Percentiles rank a stretch among this genome's conserved stretches.
Conservation (phyloP, 345 rosid genomes). For the Lumnitzera littorea region DNA sequence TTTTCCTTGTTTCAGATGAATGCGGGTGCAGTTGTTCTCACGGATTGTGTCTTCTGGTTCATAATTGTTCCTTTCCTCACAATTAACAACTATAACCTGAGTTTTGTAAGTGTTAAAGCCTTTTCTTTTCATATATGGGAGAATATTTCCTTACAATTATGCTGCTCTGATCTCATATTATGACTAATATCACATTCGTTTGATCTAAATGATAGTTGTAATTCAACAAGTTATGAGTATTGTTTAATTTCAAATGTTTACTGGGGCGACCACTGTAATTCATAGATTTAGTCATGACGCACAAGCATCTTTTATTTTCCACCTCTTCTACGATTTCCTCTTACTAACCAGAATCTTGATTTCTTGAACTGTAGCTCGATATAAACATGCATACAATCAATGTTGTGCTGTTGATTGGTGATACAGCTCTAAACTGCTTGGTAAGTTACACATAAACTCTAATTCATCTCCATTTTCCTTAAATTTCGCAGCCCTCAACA, state of each 20-base stretch:
- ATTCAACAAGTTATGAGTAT: no score
- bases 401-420: conserved; percentile 72
- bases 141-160: no score
- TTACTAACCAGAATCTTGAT: neutral
- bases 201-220: no score
- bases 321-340: neutral
- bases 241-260: no score
- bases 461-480: neutral
- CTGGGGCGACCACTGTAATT: no score
- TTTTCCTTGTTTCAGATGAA: conserved; percentile 51
- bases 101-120: conserved; percentile 45
- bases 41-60: conserved; percentile 95
- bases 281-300: no score
- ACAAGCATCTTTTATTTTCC: neutral
- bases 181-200: no score
- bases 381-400: conserved; percentile 80
- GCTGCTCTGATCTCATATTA: no score
- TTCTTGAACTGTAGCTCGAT: conserved; percentile 42
- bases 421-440: conserved; percentile 74
- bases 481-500: neutral
- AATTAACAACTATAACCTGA: conserved; percentile 61
- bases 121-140: neutral
- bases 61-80: conserved; percentile 87
- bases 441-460: conserved; percentile 24
- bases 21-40: conserved; percentile 95